phyloP scores from a whole-genome alignment of 2,329 filamentous ascomycete genomes.

The Botrytis sinoallii region DNA sequence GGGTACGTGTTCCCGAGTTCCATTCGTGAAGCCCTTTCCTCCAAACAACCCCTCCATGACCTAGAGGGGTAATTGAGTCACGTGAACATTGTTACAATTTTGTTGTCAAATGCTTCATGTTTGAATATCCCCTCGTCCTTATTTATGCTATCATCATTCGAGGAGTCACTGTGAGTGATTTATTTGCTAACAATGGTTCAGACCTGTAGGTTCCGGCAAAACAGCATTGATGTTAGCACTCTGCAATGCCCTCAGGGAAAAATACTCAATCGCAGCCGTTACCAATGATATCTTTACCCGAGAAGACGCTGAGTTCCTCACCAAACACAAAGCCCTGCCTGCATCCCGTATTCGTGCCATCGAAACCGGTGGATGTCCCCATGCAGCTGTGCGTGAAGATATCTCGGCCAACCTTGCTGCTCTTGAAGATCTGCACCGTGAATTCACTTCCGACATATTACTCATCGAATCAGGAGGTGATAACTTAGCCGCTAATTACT shows the following conservation, averaged over 20 bases:
- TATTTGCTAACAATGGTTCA: slow-evolving; percentile 39
- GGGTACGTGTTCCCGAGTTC: slow-evolving; percentile 55
- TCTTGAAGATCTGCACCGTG: slow-evolving; percentile 79
- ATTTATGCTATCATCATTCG: neutral
- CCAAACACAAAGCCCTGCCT: slow-evolving; percentile 77
- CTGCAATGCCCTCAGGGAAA: slow-evolving; percentile 75
- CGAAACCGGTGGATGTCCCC: slow-evolving; percentile 94
- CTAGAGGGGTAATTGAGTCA: slow-evolving; percentile 23
- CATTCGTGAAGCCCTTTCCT: neutral
- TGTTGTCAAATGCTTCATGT: neutral
- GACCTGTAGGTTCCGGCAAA: slow-evolving; percentile 94
- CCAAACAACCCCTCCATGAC: slow-evolving; percentile 9
- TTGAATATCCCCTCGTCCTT: neutral
- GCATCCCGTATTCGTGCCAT: slow-evolving; percentile 86
- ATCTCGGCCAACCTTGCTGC: slow-evolving; percentile 92
- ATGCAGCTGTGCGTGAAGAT: slow-evolving; percentile 96
- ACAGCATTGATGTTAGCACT: slow-evolving; percentile 95
- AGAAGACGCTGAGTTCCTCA: slow-evolving; percentile 97
- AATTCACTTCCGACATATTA: slow-evolving; percentile 77
- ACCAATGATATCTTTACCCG: slow-evolving; percentile 99
- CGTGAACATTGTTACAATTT: neutral
- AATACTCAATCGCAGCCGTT: slow-evolving; percentile 86
- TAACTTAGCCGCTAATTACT: slow-evolving; percentile 96
- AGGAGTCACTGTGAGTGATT: neutral
- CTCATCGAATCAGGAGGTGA: slow-evolving; percentile 96